Conservation (phyloP, 805 yeast genomes). For the Suhomyces canberraensis region DNA sequence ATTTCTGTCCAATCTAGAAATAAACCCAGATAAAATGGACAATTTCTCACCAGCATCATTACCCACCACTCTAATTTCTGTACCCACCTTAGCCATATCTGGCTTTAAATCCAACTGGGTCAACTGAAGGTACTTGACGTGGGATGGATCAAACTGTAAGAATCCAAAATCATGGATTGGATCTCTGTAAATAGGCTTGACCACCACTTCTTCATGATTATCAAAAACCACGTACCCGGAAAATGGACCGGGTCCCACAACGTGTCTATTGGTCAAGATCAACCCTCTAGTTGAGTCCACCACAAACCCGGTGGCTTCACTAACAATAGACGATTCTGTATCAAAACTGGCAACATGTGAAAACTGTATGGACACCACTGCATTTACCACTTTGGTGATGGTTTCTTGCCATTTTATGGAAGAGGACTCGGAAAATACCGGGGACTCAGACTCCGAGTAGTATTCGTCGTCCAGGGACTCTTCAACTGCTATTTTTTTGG, state of each 20-base stretch:
- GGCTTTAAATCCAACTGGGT: slow-evolving; percentile 69
- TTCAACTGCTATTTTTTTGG: slow-evolving; percentile 5
- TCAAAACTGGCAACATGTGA: slow-evolving; percentile 85
- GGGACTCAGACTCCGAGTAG: slow-evolving; percentile 5
- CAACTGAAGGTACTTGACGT: slow-evolving; percentile 70
- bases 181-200: slow-evolving; percentile 82
- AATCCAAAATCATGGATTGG: slow-evolving; percentile 96
- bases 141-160: slow-evolving; percentile 68
- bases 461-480: slow-evolving; percentile 9
- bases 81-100: slow-evolving; percentile 83
- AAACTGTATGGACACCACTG: slow-evolving; percentile 87
- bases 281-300: slow-evolving; percentile 81
- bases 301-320: slow-evolving; percentile 95
- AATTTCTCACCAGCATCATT: slow-evolving; percentile 95
- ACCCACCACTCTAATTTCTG: slow-evolving; percentile 92
- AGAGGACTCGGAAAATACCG: slow-evolving; percentile 3
- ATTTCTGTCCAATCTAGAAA: slow-evolving; percentile 81
- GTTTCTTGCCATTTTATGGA: slow-evolving; percentile 14
- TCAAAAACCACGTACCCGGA: slow-evolving; percentile 89
- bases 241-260: slow-evolving; percentile 94
- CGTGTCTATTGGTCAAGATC: slow-evolving; percentile 89
- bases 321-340: slow-evolving; percentile 73
- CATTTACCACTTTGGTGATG: slow-evolving; percentile 20
- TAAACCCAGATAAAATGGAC: slow-evolving; percentile 84
- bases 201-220: slow-evolving; percentile 90